These are phyloP conservation scores for Diversispora eburnea DNA, from an alignment of 192 early-diverging fungal genomes.

Conservation along the genomic window DNA sequence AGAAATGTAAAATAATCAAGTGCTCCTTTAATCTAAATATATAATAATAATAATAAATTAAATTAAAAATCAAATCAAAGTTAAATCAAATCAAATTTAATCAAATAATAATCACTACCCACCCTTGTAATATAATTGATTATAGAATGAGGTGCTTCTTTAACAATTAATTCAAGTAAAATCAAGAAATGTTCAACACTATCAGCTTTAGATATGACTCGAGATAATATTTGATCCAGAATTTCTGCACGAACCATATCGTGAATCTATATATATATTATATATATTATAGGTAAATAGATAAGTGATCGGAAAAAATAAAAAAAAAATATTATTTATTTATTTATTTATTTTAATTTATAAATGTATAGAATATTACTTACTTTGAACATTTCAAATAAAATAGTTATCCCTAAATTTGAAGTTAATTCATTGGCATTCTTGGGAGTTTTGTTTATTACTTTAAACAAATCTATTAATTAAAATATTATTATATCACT, in stretches of 20 bases:
- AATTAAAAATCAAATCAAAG: neutral
- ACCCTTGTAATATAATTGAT: slow-evolving; percentile 36
- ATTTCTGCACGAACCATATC: slow-evolving; percentile 65
- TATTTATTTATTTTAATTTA: too few species aligned
- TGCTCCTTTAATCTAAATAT: slow-evolving; percentile 54
- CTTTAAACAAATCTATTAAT: neutral
- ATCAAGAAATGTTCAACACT: slow-evolving; percentile 45
- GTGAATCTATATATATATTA: slow-evolving; percentile 48
- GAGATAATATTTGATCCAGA: slow-evolving; percentile 63
- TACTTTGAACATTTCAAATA: slow-evolving; percentile 53
- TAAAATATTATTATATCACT: neutral
- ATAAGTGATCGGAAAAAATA: too few species aligned
- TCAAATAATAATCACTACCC: too few species aligned
- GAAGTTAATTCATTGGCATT: slow-evolving; percentile 39
- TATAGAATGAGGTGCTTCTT: slow-evolving; percentile 39
- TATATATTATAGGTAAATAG: neutral
- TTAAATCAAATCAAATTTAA: neutral
- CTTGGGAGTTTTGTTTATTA: slow-evolving; percentile 28
- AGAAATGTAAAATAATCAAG: slow-evolving; percentile 64
- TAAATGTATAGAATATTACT: too few species aligned
- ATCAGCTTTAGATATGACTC: slow-evolving; percentile 48
- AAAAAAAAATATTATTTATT: too few species aligned
- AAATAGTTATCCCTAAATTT: slow-evolving; percentile 43
- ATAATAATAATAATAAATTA: neutral
- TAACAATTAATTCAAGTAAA: slow-evolving; percentile 46